Evolutionary conservation across 495 filamentous ascomycete genomes (phyloP), one percentile per base, ranked within the genome.

Genomic region (Lophiotrema nucula): DNA sequence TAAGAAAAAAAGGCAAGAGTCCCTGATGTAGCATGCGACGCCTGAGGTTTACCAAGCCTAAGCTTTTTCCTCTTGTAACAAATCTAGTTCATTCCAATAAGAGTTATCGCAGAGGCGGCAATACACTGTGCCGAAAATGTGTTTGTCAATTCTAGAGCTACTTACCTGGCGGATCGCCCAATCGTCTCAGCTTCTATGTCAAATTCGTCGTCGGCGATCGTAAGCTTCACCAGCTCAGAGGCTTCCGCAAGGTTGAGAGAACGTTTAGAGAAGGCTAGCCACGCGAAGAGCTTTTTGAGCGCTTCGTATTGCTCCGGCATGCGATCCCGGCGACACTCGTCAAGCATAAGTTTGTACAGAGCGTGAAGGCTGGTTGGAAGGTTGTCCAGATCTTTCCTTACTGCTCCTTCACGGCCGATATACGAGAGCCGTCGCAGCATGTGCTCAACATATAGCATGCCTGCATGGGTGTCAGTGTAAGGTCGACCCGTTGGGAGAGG

Each of bases 391-490:
- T 59, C 52, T 49, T 60, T 53, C 15, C 58, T 55, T 8, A 63
- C 53, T 15, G 55, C 52, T 2, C 46, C 35, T 50, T 65, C 62
- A 11, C 65, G 62, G 16, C 62, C 57, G 16, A 68, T 58, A 16
- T 39, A 51, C 11, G 61, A 55, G 37, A 62, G 54, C 28, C 58
- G 46, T 22, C 35, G 31, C 5, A 68, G 62, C 18, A 55, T 58
- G 27, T 65, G 65, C 35, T 68, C 62, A 12, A 58, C 62, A 39
- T 65, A 68, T 15, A 68, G 53, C 41, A 68, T 58, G 13, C 51
- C 65, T 58, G 39, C 22, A 47, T 5, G 5, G 12, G 15, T 13
- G 13, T 48, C n/a, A 48, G 46, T 15, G 39, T 18, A 39, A 4
- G 27, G 19, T 28, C 26, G 25, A 3, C 2, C 13, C n/a, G 1